A percentile compares a stretch with the other conserved stretches of the same genome.
Conservation (phyloP, 2,329 filamentous ascomycete species). For the Chaetothyriales sp. region DNA sequence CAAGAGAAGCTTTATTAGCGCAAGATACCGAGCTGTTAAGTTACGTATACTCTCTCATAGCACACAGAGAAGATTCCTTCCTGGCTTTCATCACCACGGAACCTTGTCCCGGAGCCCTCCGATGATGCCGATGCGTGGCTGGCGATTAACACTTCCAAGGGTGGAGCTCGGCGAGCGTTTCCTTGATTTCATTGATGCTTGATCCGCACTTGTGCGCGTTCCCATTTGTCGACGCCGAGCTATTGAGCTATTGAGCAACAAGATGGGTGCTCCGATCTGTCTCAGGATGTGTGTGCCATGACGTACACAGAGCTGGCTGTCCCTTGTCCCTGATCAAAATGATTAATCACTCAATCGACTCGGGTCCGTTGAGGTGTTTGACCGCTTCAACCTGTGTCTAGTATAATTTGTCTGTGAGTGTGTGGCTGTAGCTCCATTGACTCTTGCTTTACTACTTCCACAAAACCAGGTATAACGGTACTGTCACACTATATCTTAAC, state of each 20-base stretch:
- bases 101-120: not conserved
- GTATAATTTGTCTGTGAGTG: not conserved
- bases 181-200: too few relatives aligned
- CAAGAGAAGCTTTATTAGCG: not conserved
- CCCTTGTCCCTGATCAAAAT: not conserved
- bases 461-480: not conserved
- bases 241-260: too few relatives aligned
- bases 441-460: not conserved
- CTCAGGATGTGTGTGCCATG: not conserved
- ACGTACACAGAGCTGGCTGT: not conserved
- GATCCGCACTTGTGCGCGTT: not conserved
- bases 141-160: not conserved
- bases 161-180: not conserved
- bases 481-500: not conserved
- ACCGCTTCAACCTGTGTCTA: not conserved
- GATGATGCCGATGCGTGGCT: not conserved
- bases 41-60: too few relatives aligned
- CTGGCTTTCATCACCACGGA: not conserved
- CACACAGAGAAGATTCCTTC: not conserved
- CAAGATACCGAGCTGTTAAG: too few relatives aligned
- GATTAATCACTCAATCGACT: not conserved
- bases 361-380: not conserved
- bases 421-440: not conserved
- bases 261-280: not conserved
- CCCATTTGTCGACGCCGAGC: too few relatives aligned